phyloP scores from a whole-genome alignment of 352 stramenopile species.

The Phytophthora syringae region DNA sequence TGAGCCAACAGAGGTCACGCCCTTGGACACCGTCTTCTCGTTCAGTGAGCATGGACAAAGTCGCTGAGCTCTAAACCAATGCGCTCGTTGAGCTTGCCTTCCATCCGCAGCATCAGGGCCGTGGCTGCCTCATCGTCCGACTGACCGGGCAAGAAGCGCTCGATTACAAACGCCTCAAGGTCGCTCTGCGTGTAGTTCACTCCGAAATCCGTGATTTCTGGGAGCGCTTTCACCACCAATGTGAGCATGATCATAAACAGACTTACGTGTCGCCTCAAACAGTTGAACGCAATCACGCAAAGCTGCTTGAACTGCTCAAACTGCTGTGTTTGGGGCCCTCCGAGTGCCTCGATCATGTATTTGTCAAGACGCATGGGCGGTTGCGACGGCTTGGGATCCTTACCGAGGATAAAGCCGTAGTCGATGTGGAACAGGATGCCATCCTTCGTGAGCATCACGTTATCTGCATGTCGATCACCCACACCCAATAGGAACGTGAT shows the following conservation, averaged over 20 bases:
- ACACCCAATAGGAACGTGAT: slow-evolving; percentile 99
- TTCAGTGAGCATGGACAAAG: slow-evolving; percentile 87
- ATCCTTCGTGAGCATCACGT: slow-evolving; percentile 97
- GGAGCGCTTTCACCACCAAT: slow-evolving; percentile 81
- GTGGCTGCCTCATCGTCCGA: slow-evolving; percentile 84
- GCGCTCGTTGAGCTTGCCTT: slow-evolving; percentile 88
- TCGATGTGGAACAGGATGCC: slow-evolving; percentile 99
- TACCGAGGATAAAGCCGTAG: slow-evolving; percentile 99
- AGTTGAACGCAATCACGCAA: slow-evolving; percentile 90
- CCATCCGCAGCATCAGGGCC: slow-evolving; percentile 84
- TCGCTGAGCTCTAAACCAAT: slow-evolving; percentile 87
- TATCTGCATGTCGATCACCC: slow-evolving; percentile 98
- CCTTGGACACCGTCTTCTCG: slow-evolving; percentile 86
- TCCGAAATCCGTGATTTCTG: slow-evolving; percentile 87
- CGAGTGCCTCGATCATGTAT: slow-evolving; percentile 88
- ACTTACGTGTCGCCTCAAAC: slow-evolving; percentile 82
- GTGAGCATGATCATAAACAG: slow-evolving; percentile 90
- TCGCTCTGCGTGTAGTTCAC: slow-evolving; percentile 88
- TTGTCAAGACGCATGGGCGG: slow-evolving; percentile 97
- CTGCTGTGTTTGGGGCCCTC: slow-evolving; percentile 77
- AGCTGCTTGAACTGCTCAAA: slow-evolving; percentile 89
- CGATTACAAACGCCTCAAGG: slow-evolving; percentile 83
- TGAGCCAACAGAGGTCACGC: slow-evolving; percentile 79
- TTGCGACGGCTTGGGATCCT: slow-evolving; percentile 98
- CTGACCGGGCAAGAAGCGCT: slow-evolving; percentile 83